Percentiles rank a stretch among this genome's conserved stretches.
These are phyloP conservation scores for Penicillium sp. DNA, from an alignment of 2,329 filamentous ascomycete species.

Conservation along the genomic window DNA sequence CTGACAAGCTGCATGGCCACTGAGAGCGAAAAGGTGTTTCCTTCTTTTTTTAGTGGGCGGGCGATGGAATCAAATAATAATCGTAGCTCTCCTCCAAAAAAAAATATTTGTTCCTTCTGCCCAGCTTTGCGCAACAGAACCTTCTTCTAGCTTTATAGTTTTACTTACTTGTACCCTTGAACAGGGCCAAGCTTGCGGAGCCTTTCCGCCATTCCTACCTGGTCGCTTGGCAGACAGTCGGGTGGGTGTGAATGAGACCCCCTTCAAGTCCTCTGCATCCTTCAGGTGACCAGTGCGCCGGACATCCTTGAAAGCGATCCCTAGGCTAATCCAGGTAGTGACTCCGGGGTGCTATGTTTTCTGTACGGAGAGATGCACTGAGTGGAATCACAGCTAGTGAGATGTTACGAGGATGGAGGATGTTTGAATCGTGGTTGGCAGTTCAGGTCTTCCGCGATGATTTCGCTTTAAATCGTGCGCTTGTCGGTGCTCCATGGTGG, in stretches of 20 bases:
- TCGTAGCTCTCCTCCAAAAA: background rate
- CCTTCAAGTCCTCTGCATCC: slow-evolving; percentile 5
- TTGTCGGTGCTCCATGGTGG: no score
- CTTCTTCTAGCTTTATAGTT: no score
- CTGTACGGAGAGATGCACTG: slow-evolving; percentile 7
- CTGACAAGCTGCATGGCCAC: slow-evolving; percentile 11
- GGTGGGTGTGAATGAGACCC: slow-evolving; percentile 1
- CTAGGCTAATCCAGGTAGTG: slow-evolving; percentile 4
- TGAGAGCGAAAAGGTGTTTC: background rate
- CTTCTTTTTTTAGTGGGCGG: background rate
- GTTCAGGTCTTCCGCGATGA: slow-evolving; percentile 3
- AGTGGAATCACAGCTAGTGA: no score
- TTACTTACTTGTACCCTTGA: background rate
- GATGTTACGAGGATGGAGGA: background rate
- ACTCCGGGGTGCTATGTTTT: slow-evolving; percentile 9
- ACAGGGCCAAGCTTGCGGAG: slow-evolving; percentile 1
- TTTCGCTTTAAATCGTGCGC: no score
- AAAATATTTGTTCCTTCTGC: background rate
- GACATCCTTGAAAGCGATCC: slow-evolving; percentile 2
- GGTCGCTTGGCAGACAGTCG: background rate
- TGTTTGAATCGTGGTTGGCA: background rate
- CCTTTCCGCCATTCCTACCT: slow-evolving; percentile 2
- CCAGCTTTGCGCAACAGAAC: no score
- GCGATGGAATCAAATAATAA: background rate
- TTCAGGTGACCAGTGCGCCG: slow-evolving; percentile 3